phyloP scores from a whole-genome alignment of 2,329 filamentous ascomycete genomes.

The Ascochyta rabiei region DNA sequence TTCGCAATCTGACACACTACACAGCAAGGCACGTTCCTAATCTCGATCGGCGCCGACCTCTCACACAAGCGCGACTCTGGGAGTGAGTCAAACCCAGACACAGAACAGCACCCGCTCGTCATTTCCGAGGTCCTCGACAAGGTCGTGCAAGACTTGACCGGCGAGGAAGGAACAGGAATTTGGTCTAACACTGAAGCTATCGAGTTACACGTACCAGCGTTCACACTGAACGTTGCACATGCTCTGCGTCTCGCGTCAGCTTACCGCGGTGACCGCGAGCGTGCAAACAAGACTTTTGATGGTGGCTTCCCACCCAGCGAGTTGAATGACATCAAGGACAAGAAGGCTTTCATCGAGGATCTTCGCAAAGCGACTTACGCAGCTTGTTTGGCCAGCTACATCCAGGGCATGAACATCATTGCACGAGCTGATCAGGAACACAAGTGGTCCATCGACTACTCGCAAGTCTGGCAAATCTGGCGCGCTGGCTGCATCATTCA shows the following conservation, averaged over 20 bases:
- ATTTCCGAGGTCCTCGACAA: constrained; percentile 70
- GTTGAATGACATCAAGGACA: constrained; percentile 37
- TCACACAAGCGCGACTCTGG: constrained; percentile 56
- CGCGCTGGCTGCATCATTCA: constrained; percentile 74
- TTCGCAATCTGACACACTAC: constrained; percentile 1
- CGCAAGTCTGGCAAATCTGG: constrained; percentile 66
- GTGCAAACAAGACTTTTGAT: constrained; percentile 56
- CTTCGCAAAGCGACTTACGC: constrained; percentile 67
- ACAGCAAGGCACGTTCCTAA: constrained; percentile 63
- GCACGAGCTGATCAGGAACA: constrained; percentile 63
- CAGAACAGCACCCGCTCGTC: constrained; percentile 52
- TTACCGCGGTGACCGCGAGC: constrained; percentile 62
- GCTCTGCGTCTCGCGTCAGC: constrained; percentile 68
- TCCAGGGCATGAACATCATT: constrained; percentile 70
- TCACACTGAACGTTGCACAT: constrained; percentile 68
- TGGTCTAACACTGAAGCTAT: constrained; percentile 70
- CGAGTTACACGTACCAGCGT: constrained; percentile 65
- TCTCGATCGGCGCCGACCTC: constrained; percentile 68
- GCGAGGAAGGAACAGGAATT: constrained; percentile 69
- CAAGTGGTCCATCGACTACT: constrained; percentile 64
- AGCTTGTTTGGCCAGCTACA: constrained; percentile 66
- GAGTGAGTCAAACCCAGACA: constrained; percentile 26
- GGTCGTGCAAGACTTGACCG: constrained; percentile 71
- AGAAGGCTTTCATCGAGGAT: constrained; percentile 60
- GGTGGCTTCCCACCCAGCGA: constrained; percentile 50